A percentile compares a stretch with the other conserved stretches of the same genome.
Evolutionary conservation across 208 protist genomes (phyloP).

Genomic region (Leishmania tarentolae): DNA sequence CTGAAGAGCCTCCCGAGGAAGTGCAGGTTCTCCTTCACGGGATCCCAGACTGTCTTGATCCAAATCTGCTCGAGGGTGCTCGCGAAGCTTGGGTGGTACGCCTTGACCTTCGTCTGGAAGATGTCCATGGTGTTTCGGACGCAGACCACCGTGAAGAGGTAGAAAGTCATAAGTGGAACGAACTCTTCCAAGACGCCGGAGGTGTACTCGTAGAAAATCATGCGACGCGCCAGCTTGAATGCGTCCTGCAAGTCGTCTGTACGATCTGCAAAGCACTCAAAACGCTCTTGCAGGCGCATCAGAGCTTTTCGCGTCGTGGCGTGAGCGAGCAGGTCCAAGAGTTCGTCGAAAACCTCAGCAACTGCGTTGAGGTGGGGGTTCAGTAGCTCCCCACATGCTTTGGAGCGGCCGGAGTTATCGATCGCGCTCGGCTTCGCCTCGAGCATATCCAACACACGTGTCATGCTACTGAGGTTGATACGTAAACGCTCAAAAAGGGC

Average conservation of each 20-base stretch:
- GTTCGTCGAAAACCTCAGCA: conserved; percentile 60
- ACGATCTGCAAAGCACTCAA: conserved; percentile 53
- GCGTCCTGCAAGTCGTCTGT: conserved; percentile 62
- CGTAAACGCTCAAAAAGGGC: conserved; percentile 67
- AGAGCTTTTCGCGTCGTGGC: conserved; percentile 54
- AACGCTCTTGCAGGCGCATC: conserved; percentile 32
- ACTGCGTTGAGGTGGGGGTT: conserved; percentile 61
- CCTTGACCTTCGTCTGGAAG: conserved; percentile 55
- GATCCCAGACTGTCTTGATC: conserved; percentile 43
- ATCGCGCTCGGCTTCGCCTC: conserved; percentile 68
- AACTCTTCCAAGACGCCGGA: conserved; percentile 79
- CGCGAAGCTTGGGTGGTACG: conserved; percentile 32
- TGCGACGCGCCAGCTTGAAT: conserved; percentile 64
- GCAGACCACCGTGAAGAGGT: conserved; percentile 85
- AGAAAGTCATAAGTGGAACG: conserved; percentile 91
- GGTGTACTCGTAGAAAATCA: conserved; percentile 83
- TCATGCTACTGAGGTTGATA: conserved; percentile 82
- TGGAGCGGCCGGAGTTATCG: conserved; percentile 72
- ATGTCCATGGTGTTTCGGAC: conserved; percentile 76
- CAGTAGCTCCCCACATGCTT: conserved; percentile 65
- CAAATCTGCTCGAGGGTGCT: conserved; percentile 43
- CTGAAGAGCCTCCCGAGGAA: conserved; percentile 61
- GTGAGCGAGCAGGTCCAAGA: conserved; percentile 55
- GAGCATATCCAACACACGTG: conserved; percentile 82
- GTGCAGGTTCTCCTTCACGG: conserved; percentile 61